phyloP scores from a whole-genome alignment of 2,329 filamentous ascomycete species.

The Pseudocercospora fijiensis region DNA sequence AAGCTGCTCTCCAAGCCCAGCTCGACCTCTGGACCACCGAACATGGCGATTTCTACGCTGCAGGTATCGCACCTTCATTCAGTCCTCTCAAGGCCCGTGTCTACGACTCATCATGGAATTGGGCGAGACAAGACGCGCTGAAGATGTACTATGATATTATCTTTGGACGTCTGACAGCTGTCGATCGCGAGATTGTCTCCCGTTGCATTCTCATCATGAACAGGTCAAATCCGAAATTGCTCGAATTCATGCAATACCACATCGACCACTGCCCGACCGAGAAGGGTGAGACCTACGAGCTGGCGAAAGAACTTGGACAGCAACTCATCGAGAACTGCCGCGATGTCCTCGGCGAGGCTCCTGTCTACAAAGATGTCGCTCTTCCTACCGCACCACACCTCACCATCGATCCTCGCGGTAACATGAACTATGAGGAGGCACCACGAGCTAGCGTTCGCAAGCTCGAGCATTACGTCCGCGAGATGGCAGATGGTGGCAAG shows the following conservation, averaged over 20 bases:
- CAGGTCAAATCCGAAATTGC: conserved; percentile 88
- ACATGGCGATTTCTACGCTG: conserved; percentile 93
- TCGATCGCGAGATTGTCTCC: conserved; percentile 97
- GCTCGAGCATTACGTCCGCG: conserved; percentile 95
- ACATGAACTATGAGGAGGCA: conserved; percentile 86
- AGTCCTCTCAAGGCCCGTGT: conserved; percentile 89
- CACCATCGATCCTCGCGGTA: conserved; percentile 86
- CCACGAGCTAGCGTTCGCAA: conserved; percentile 88
- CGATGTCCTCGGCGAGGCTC: conserved; percentile 78
- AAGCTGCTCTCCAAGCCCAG: conserved; percentile 85
- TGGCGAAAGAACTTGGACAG: conserved; percentile 91
- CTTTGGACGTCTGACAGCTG: conserved; percentile 86
- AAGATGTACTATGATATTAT: conserved; percentile 99
- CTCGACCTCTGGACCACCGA: conserved; percentile 92
- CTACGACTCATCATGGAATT: conserved; percentile 99
- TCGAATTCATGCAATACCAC: conserved; percentile 99
- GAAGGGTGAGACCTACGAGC: conserved; percentile 92
- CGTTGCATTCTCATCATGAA: conserved; percentile 99
- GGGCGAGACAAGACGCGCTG: conserved; percentile 94
- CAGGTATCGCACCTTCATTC: conserved; percentile 92
- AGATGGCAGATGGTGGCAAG: conserved; percentile 98
- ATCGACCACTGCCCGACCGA: conserved; percentile 98
- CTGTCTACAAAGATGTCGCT: conserved; percentile 94
- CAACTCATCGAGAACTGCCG: conserved; percentile 97
- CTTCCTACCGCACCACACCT: conserved; percentile 90